Evolutionary conservation across 2,329 filamentous ascomycete genomes (phyloP).

Genomic region (Nemania diffusa): DNA sequence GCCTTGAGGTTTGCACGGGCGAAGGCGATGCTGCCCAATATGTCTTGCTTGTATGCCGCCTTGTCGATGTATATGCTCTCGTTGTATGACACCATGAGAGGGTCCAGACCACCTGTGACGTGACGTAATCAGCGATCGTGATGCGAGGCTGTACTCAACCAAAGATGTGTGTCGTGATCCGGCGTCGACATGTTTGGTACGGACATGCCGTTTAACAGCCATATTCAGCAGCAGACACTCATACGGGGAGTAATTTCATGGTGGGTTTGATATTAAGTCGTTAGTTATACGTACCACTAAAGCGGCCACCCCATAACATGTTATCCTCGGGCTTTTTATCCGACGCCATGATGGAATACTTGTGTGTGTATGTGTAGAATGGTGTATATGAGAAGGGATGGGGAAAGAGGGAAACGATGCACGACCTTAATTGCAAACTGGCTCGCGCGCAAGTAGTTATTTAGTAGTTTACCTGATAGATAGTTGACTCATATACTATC

Average conservation of each 20-base stretch:
- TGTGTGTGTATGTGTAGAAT: neutral
- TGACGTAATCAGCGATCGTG: constrained; percentile 42
- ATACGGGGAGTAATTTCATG: neutral
- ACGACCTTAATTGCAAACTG: neutral
- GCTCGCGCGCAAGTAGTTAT: neutral
- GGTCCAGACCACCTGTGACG: constrained; percentile 77
- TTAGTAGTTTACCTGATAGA: too few species aligned
- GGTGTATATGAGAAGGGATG: neutral
- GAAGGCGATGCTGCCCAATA: constrained; percentile 80
- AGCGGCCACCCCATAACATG: constrained; percentile 59
- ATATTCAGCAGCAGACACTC: neutral
- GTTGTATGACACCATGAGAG: constrained; percentile 88
- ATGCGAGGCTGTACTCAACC: constrained; percentile 65
- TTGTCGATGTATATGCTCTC: constrained; percentile 82
- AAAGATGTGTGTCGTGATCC: too few species aligned
- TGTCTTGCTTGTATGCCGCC: constrained; percentile 81
- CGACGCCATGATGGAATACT: constrained; percentile 35
- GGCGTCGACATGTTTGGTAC: neutral
- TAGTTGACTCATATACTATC: neutral
- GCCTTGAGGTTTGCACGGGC: constrained; percentile 81
- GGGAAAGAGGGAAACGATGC: neutral
- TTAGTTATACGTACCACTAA: constrained; percentile 42
- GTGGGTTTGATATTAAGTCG: neutral
- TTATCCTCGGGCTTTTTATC: constrained; percentile 41
- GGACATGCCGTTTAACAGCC: neutral